Conservation (phyloP, 2,329 filamentous ascomycete species). For the Epichloe sibirici region DNA sequence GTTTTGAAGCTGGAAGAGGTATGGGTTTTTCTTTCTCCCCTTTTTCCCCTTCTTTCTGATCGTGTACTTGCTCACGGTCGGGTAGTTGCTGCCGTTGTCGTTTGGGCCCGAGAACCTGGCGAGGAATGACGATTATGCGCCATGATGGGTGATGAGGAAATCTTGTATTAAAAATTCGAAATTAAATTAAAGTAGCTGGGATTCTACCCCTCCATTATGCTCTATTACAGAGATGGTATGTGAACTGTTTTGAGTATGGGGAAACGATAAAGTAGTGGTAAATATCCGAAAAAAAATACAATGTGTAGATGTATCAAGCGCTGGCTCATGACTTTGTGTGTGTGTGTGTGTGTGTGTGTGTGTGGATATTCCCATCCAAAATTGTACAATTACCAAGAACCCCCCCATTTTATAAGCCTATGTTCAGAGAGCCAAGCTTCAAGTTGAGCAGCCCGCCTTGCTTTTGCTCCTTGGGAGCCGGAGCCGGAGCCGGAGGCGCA, state of each 20-base stretch:
- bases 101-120: slow-evolving; percentile 51
- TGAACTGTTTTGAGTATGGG: too few relatives aligned
- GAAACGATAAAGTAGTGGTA: too few relatives aligned
- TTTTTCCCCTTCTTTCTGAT: not conserved
- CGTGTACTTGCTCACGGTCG: slow-evolving; percentile 4
- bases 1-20: slow-evolving; percentile 59
- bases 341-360: too few relatives aligned
- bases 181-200: too few relatives aligned
- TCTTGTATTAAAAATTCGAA: too few relatives aligned
- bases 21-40: slow-evolving; percentile 12
- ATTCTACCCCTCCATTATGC: too few relatives aligned
- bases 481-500: not conserved
- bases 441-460: not conserved
- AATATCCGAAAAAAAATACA: not conserved
- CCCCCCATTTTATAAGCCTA: not conserved
- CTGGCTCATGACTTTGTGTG: too few relatives aligned
- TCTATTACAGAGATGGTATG: too few relatives aligned
- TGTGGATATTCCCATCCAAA: not conserved
- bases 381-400: not conserved
- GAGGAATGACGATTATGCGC: not conserved
- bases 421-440: not conserved
- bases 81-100: slow-evolving; percentile 52
- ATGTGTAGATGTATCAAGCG: not conserved
- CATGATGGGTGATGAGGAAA: too few relatives aligned
- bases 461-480: not conserved